Evolutionary conservation across 2,329 filamentous ascomycete species (phyloP).

Genomic region (Stemphylium vesicarium): DNA sequence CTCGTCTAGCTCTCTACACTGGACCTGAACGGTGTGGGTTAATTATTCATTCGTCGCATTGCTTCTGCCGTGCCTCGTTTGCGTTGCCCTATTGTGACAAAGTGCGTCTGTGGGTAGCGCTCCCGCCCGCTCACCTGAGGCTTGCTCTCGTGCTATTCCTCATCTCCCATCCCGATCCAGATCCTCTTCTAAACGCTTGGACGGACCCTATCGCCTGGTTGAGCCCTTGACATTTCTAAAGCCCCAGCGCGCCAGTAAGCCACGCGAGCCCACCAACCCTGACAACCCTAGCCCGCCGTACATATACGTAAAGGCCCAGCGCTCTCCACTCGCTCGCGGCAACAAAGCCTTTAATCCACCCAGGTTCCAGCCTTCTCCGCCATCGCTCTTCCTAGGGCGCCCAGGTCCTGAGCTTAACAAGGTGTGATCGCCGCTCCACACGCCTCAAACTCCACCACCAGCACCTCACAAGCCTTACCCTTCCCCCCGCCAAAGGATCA

Average conservation of each 20-base stretch:
- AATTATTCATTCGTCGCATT: conserved; percentile 46
- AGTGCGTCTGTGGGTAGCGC: conserved; percentile 46
- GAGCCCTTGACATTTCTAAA: conserved; percentile 38
- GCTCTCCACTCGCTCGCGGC: conserved; percentile 49
- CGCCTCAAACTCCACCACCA: conserved; percentile 47
- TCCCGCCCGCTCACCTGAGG: conserved; percentile 45
- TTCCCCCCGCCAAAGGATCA: conserved; percentile 25
- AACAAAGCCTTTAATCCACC: conserved; percentile 49
- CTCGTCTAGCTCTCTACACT: conserved; percentile 37
- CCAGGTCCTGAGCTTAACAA: conserved; percentile 59
- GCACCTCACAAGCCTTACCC: conserved; percentile 28
- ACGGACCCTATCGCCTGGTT: conserved; percentile 52
- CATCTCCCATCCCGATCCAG: conserved; percentile 50
- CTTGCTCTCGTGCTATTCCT: conserved; percentile 42
- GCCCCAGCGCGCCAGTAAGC: conserved; percentile 50
- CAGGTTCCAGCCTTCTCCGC: conserved; percentile 55
- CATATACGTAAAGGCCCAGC: conserved; percentile 52
- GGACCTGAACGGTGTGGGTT: conserved; percentile 47
- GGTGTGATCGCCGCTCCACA: conserved; percentile 54
- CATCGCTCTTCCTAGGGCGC: conserved; percentile 52
- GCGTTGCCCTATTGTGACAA: conserved; percentile 47
- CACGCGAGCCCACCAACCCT: conserved; percentile 50
- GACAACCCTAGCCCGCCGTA: conserved; percentile 50
- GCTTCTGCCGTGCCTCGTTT: conserved; percentile 51
- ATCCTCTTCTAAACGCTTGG: conserved; percentile 48